These are phyloP conservation scores for Pistacia atlantica DNA, from an alignment of 345 rosid species.

Conservation along the genomic window DNA sequence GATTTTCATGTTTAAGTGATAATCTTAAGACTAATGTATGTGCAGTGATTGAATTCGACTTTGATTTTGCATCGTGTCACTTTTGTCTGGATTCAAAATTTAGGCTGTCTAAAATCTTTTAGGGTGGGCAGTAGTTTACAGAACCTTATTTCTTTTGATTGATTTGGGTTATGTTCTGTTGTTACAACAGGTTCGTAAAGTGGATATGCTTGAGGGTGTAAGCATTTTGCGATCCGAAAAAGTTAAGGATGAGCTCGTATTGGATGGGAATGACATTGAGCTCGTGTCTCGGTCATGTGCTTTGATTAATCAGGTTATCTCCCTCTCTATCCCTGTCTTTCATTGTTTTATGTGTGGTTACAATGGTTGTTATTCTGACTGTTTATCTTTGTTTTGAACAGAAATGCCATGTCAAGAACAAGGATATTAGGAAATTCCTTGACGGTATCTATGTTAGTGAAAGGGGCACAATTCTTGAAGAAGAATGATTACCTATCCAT, in stretches of 20 bases:
- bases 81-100: too few relatives aligned
- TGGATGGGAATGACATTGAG: constrained; percentile 62
- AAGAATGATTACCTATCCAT: constrained; percentile 30
- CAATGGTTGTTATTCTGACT: not conserved
- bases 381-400: constrained; percentile 22
- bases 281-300: constrained; percentile 62
- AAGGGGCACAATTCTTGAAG: constrained; percentile 24
- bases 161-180: not conserved
- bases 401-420: constrained; percentile 36
- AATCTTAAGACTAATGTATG: too few relatives aligned
- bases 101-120: too few relatives aligned
- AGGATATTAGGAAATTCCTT: constrained; percentile 60
- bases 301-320: constrained; percentile 47
- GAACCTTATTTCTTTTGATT: not conserved
- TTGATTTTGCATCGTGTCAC: too few relatives aligned
- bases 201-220: constrained; percentile 60
- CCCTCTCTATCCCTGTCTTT: not conserved
- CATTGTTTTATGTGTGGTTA: not conserved
- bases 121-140: not conserved
- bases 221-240: constrained; percentile 54
- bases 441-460: constrained; percentile 55
- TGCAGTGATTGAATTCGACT: too few relatives aligned
- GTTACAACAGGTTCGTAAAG: constrained; percentile 48
- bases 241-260: constrained; percentile 57
- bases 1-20: too few relatives aligned